Base-by-base conservation (phyloP, 164 flowering plant species). In the Chimonanthus salicifolius region DNA sequence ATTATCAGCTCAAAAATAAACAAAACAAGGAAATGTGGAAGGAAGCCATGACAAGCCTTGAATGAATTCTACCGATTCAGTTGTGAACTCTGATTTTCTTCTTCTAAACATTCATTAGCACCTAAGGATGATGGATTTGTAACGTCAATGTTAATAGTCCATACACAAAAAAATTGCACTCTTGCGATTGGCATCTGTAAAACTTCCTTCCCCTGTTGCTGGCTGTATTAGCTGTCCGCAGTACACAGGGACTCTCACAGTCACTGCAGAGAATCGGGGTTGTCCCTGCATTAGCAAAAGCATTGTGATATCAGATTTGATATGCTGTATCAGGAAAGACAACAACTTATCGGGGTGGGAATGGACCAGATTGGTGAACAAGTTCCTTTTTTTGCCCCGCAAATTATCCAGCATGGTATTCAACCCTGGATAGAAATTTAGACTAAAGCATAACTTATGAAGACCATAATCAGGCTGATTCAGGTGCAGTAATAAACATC, bases 161-260 rank as follows among this genome's bases (percentile, higher is more conserved):
- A 5, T 73, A 94, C 99, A 87, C 83, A 80, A 96, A 96, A 86
- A 90, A 96, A 76, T 89, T 89, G 90, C 99, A 96, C 7, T 84
- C 90, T 70, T 85, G 85, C 0, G 87, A 84, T 71, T 80, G 91
- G 82, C 99, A 96, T 46, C 86, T 82, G 84, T 85, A 96, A 80
- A 94, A 96, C 80, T 86, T 90, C 77, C 97, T 88, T 80, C 99
- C 99, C 80, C 91, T 85, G 79, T 96, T 94, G 78, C 75, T 88
- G 21, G 82, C 87, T 46, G 99, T 92, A 79, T 90, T 94, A 64
- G 99, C 97, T 54, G 97, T 92, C 54, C 93, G 88, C 75, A 85
- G 60, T 49, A 72, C 46, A 72, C 98, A 91, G 66, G 89, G 84
- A 51, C 82, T 63, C 62, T 94, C 93, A 83, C 99, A 95, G 5